These are phyloP conservation scores for Phaeosphaeria sp. DNA, from an alignment of 2,329 filamentous ascomycete species.

Conservation along the genomic window DNA sequence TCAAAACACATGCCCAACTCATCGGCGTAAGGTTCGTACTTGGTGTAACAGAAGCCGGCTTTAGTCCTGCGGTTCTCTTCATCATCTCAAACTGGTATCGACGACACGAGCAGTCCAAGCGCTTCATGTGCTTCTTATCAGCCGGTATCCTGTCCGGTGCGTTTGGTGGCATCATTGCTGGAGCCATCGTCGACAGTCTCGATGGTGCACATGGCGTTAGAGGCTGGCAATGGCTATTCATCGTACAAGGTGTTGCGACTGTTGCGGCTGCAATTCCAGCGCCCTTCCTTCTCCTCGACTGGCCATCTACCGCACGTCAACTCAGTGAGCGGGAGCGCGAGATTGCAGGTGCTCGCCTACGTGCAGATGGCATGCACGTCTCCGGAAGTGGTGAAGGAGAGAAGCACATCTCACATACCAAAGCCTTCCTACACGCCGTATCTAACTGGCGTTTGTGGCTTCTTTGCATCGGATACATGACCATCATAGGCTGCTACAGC, in stretches of 20 bases:
- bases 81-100: conserved; percentile 36
- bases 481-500: conserved; percentile 35
- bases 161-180: conserved; percentile 31
- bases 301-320: conserved; percentile 49
- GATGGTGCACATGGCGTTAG: conserved; percentile 25
- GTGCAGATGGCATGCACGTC: conserved; percentile 27
- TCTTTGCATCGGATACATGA: conserved; percentile 32
- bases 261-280: conserved; percentile 27
- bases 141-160: conserved; percentile 29
- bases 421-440: conserved; percentile 26
- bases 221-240: conserved; percentile 35
- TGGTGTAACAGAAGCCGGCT: conserved; percentile 32
- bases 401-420: conserved; percentile 21
- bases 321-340: conserved; percentile 54
- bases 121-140: conserved; percentile 33
- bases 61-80: conserved; percentile 31
- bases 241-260: conserved; percentile 33
- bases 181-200: conserved; percentile 24
- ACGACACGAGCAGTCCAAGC: conserved; percentile 32
- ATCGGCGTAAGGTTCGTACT: conserved; percentile 32
- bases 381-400: conserved; percentile 23
- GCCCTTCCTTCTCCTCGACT: conserved; percentile 33
- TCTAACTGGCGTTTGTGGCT: conserved; percentile 32
- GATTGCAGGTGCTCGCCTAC: conserved; percentile 33
- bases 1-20: conserved; percentile 27